phyloP scores from a whole-genome alignment of 352 stramenopile genomes.

The Pythium diclinum region DNA sequence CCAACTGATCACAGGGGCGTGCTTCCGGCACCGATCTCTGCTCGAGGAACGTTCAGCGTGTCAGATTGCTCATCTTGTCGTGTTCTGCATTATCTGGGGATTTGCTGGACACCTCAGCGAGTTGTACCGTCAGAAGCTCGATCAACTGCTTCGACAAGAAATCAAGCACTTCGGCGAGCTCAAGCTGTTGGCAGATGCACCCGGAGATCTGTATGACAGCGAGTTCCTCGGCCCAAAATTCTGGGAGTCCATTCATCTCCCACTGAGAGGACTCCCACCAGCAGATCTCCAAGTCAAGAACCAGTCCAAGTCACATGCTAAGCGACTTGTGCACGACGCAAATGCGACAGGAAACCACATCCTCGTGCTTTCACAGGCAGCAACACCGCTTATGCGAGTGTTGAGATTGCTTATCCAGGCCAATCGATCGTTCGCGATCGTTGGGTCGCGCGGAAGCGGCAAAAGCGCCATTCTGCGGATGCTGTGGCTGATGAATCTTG shows the following conservation, averaged over 20 bases:
- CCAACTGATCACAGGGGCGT: slow-evolving; percentile 32
- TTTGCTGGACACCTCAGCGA: slow-evolving; percentile 45
- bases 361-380: slow-evolving; percentile 33
- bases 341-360: slow-evolving; percentile 27
- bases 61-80: slow-evolving; percentile 34
- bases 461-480: slow-evolving; percentile 53
- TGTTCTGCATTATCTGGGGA: slow-evolving; percentile 52
- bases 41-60: slow-evolving; percentile 31
- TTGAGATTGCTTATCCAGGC: slow-evolving; percentile 37
- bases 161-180: slow-evolving; percentile 37
- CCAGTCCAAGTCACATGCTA: slow-evolving; percentile 9
- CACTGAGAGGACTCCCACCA: slow-evolving; percentile 12
- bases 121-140: slow-evolving; percentile 40
- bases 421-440: slow-evolving; percentile 43
- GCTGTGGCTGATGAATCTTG: slow-evolving; percentile 34
- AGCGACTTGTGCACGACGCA: slow-evolving; percentile 28
- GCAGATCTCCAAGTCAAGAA: neutral
- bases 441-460: slow-evolving; percentile 39
- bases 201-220: slow-evolving; percentile 34
- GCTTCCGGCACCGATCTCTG: slow-evolving; percentile 36
- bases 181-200: slow-evolving; percentile 33
- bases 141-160: slow-evolving; percentile 40
- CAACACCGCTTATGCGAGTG: slow-evolving; percentile 32
- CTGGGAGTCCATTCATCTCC: slow-evolving; percentile 34
- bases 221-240: slow-evolving; percentile 34